Conservation (phyloP, 2,329 filamentous ascomycete genomes). For the Chaetomiaceae sp. region DNA sequence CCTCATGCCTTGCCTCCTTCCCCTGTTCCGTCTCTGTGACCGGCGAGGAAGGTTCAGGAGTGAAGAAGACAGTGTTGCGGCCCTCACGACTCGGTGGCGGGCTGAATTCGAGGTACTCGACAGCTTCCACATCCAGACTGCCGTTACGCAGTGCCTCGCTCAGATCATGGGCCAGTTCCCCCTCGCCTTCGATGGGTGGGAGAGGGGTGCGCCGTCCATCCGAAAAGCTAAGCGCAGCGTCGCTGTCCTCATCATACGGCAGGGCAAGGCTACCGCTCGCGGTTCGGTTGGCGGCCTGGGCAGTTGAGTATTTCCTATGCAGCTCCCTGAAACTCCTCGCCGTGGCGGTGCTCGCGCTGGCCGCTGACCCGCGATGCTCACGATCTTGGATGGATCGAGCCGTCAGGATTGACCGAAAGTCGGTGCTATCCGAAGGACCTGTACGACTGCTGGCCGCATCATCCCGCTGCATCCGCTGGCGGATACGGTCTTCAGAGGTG, state of each 20-base stretch:
- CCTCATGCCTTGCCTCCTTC: constrained; percentile 2
- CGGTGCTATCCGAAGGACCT: constrained; percentile 32
- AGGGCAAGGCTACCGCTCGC: constrained; percentile 41
- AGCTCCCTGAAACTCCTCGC: constrained; percentile 60
- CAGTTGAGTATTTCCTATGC: constrained; percentile 55
- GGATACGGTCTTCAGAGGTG: constrained; percentile 66
- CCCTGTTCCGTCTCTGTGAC: constrained; percentile 23
- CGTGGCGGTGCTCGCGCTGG: constrained; percentile 63
- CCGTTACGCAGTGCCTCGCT: neutral
- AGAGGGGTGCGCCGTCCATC: constrained; percentile 54
- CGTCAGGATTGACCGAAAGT: constrained; percentile 49
- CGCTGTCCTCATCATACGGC: constrained; percentile 56
- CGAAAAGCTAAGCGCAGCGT: constrained; percentile 55
- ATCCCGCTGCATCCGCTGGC: constrained; percentile 48
- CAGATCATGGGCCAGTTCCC: constrained; percentile 17
- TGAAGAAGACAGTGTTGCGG: constrained; percentile 37
- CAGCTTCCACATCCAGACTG: constrained; percentile 12
- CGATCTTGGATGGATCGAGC: constrained; percentile 37
- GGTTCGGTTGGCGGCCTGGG: constrained; percentile 42
- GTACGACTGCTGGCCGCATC: constrained; percentile 32
- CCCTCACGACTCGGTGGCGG: constrained; percentile 30
- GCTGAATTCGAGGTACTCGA: constrained; percentile 26
- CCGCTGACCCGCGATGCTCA: constrained; percentile 55
- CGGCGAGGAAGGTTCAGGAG: constrained; percentile 34
- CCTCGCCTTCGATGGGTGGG: constrained; percentile 44